Percentiles rank a stretch among this genome's conserved stretches.
Conservation (phyloP, 75 land plant species). For the Cunninghamia lanceolata region DNA sequence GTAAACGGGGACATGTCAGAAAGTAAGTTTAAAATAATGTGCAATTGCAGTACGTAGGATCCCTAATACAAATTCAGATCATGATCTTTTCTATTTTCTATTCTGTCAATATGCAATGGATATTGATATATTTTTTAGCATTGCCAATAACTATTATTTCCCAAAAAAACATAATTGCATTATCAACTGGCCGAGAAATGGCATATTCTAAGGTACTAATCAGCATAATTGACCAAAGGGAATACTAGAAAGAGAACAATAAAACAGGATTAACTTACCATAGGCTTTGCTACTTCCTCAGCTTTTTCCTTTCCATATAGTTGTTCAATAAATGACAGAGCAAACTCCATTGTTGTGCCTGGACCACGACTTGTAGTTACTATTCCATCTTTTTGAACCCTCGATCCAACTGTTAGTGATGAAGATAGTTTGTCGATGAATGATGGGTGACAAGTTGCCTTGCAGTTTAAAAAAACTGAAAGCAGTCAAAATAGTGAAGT, state of each 20-base stretch:
- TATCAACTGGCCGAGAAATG: neutral
- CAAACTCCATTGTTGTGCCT: conserved; percentile 88
- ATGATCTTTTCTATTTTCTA: neutral
- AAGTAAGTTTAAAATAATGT: neutral
- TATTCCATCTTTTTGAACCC: conserved; percentile 71
- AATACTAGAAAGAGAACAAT: neutral
- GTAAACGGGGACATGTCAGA: neutral
- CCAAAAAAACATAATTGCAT: neutral
- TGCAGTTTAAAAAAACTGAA: neutral
- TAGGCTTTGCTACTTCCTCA: conserved; percentile 63
- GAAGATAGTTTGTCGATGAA: conserved; percentile 67
- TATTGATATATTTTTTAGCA: neutral
- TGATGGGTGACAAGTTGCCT: conserved; percentile 95
- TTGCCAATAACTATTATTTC: neutral
- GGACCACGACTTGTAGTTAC: conserved; percentile 89
- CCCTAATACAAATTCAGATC: neutral
- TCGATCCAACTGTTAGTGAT: conserved; percentile 47
- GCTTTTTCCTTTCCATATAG: conserved; percentile 76
- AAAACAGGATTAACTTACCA: conserved; percentile 41
- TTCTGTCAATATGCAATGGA: neutral
- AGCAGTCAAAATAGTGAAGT: neutral
- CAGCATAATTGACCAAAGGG: neutral
- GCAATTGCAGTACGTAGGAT: neutral
- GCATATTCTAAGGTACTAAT: neutral
- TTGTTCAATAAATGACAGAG: conserved; percentile 75